phyloP scores from a whole-genome alignment of 2,329 filamentous ascomycete species.

The Botrytis elliptica region DNA sequence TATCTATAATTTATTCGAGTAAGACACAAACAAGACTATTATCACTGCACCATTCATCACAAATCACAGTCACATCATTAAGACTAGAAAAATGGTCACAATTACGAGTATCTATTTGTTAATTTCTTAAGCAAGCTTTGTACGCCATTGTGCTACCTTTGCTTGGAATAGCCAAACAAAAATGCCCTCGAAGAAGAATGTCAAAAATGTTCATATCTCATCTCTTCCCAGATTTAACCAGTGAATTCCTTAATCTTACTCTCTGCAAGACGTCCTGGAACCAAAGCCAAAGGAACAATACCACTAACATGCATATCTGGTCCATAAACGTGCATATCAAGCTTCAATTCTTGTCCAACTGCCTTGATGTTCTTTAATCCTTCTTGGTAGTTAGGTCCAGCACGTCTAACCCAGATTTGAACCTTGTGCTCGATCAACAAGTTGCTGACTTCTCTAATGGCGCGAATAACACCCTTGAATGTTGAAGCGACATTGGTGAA shows the following conservation, averaged over 20 bases:
- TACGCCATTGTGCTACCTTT: conserved; percentile 32
- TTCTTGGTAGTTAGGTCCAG: conserved; percentile 99
- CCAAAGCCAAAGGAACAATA: conserved; percentile 88
- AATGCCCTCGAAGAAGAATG: conserved; percentile 29
- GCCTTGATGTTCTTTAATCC: conserved; percentile 99
- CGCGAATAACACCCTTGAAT: conserved; percentile 99
- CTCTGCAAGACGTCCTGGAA: conserved; percentile 63
- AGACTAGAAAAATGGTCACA: conserved; percentile 20
- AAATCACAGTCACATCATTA: not conserved
- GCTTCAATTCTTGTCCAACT: conserved; percentile 87
- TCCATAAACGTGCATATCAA: conserved; percentile 90
- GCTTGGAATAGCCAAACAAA: conserved; percentile 23
- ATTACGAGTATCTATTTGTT: conserved; percentile 39
- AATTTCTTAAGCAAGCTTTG: conserved; percentile 32
- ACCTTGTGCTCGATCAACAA: conserved; percentile 93
- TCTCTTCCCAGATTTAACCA: conserved; percentile 29
- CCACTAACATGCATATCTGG: conserved; percentile 88
- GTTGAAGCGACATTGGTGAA: conserved; percentile 99
- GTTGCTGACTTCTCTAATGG: conserved; percentile 83
- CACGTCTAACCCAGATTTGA: conserved; percentile 89
- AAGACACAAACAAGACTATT: not conserved
- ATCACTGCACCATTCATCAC: not conserved
- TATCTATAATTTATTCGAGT: not conserved
- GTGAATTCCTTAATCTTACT: conserved; percentile 59
- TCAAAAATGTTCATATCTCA: conserved; percentile 26